Percentiles rank a stretch among this genome's conserved stretches.
phyloP scores from a whole-genome alignment of 768 basidiomycete genomes.

The Mycena maculata region DNA sequence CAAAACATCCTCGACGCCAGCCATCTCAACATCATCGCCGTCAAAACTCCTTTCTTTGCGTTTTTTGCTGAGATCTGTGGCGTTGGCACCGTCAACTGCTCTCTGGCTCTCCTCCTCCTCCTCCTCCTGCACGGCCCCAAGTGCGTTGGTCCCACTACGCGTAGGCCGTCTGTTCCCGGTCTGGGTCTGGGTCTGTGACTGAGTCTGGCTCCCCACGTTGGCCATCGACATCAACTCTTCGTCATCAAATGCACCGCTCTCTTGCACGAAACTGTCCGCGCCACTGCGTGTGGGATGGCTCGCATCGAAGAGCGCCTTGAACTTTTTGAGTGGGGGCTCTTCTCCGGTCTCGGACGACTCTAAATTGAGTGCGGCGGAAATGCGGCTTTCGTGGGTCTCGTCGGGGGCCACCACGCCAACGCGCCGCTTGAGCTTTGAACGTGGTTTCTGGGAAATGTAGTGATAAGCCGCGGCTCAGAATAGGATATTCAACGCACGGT shows the following conservation, averaged over 20 bases:
- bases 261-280: slow-evolving; percentile 38
- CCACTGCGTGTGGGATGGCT: slow-evolving; percentile 61
- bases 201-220: slow-evolving; percentile 45
- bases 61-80: slow-evolving; percentile 47
- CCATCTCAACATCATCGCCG: slow-evolving; percentile 55
- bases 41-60: slow-evolving; percentile 52
- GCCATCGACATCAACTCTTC: slow-evolving; percentile 22
- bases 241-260: slow-evolving; percentile 32
- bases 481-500: slow-evolving; percentile 35
- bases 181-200: slow-evolving; percentile 43
- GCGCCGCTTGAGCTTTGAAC: slow-evolving; percentile 66
- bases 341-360: slow-evolving; percentile 35
- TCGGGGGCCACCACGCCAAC: slow-evolving; percentile 47
- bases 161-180: slow-evolving; percentile 32
- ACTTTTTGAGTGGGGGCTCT: slow-evolving; percentile 76
- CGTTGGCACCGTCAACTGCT: slow-evolving; percentile 10
- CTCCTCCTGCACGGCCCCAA: slow-evolving; percentile 58
- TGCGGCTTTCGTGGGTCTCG: slow-evolving; percentile 35
- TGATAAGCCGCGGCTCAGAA: background rate
- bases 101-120: slow-evolving; percentile 64
- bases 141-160: slow-evolving; percentile 25
- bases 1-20: slow-evolving; percentile 38
- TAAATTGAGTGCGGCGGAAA: slow-evolving; percentile 26
- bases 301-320: slow-evolving; percentile 77
- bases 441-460: slow-evolving; percentile 45